Percentiles rank a stretch among this genome's conserved stretches.
Conservation (phyloP, 2,329 filamentous ascomycete genomes). For the Metarhizium robertsii region DNA sequence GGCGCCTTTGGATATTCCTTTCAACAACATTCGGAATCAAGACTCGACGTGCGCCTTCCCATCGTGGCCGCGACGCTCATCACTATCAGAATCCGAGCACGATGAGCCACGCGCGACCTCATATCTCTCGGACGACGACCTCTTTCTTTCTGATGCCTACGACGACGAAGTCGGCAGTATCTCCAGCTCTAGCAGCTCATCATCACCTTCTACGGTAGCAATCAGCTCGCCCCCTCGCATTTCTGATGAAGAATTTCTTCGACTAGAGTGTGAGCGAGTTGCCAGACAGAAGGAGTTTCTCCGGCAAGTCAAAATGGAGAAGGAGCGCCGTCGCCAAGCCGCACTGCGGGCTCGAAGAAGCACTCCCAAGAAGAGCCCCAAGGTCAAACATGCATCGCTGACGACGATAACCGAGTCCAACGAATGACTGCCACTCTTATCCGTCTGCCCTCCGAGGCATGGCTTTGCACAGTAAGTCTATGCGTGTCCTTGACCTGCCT, state of each 20-base stretch:
- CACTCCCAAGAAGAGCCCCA: slow-evolving; percentile 40
- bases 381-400: slow-evolving; percentile 40
- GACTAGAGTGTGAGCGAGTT: slow-evolving; percentile 40
- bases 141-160: slow-evolving; percentile 42
- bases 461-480: neutral
- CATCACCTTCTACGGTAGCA: slow-evolving; percentile 18
- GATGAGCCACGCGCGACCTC: slow-evolving; percentile 39
- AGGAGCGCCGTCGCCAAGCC: slow-evolving; percentile 40
- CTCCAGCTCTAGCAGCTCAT: slow-evolving; percentile 34
- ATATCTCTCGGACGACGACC: slow-evolving; percentile 55
- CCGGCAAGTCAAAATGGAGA: slow-evolving; percentile 40
- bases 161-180: slow-evolving; percentile 41
- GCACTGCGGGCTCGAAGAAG: slow-evolving; percentile 23
- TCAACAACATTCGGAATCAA: slow-evolving; percentile 29
- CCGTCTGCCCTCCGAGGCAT: neutral
- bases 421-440: slow-evolving; percentile 7
- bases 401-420: slow-evolving; percentile 42
- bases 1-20: slow-evolving; percentile 37
- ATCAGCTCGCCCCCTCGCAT: slow-evolving; percentile 25
- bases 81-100: slow-evolving; percentile 34
- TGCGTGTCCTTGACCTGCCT: neutral
- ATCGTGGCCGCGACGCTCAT: slow-evolving; percentile 47
- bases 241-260: slow-evolving; percentile 38
- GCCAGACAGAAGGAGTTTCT: slow-evolving; percentile 43
- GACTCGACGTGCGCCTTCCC: slow-evolving; percentile 45